Evolutionary conservation across 202 grass and related monocot species (phyloP), one percentile per base, ranked within the genome.

Genomic region (Carex sylvatica): DNA sequence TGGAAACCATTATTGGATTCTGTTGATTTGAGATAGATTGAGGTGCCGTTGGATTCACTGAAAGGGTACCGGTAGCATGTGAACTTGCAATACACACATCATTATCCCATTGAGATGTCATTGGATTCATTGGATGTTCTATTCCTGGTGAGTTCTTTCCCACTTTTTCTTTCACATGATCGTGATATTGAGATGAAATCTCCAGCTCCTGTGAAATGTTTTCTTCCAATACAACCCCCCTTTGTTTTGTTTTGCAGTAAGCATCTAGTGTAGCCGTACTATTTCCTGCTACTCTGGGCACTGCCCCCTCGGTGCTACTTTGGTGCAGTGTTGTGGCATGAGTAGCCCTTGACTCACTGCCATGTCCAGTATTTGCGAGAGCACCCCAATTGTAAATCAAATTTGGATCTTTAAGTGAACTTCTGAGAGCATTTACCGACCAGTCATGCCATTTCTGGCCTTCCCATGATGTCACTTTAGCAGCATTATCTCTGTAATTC

Each of bases 341-440:
- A 52, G 44, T 73, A 73, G 20, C 20, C 49, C 44, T n/a, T 52
- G 44, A 26, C 49, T 40, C 28, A 49, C 10, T 60, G 24, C 4
- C 52, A 26, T 79, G 26, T 56, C 33, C 40, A 65, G 19, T 65
- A 80, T 38, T 44, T 35, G 35, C 46, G 10, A 19, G 1, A 80
- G 4, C 18, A 26, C 20, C 56, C 59, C 58, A 80, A 46, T 65
- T 80, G 59, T 65, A 80, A 80, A 46, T 62, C 38, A 38, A 65
- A 49, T 61, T 62, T 0, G 22, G 13, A 81, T 81, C 79, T 51
- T 31, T 30, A 81, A 66, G 11, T 5, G 79, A 81, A 64, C 15
- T 81, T 49, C 44, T 62, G 56, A 81, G 26, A 28, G 79, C 36
- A 81, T 81, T 81, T 81, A 81, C 58, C 0, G 79, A 66, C 79